Conservation (phyloP, 176 grass and related monocot species). For the Miscanthus lutarioriparius region DNA sequence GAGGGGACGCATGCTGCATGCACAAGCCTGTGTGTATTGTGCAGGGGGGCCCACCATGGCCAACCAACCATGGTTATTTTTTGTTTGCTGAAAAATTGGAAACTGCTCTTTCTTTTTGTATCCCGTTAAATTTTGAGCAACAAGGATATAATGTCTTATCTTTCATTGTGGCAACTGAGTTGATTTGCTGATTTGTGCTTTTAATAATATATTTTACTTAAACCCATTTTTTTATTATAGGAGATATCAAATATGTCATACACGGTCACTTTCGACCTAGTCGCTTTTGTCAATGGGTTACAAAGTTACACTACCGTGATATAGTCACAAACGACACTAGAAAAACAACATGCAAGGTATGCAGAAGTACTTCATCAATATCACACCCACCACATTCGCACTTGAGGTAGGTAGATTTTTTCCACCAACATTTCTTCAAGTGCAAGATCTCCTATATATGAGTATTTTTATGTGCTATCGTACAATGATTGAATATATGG, state of each 20-base stretch:
- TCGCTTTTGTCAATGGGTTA: background rate
- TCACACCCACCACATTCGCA: background rate
- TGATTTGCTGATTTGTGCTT: background rate
- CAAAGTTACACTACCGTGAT: background rate
- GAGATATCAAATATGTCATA: background rate
- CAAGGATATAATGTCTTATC: background rate
- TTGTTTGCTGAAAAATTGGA: background rate
- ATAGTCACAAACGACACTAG: background rate
- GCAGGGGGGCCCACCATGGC: background rate
- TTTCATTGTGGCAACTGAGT: background rate
- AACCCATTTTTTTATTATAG: background rate
- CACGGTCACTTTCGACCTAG: background rate
- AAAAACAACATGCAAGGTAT: background rate
- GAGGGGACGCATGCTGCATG: background rate
- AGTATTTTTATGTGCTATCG: background rate
- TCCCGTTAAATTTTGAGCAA: background rate
- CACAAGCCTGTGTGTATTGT: background rate
- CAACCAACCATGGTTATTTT: slow-evolving; percentile 1
- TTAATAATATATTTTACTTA: background rate
- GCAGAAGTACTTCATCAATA: background rate
- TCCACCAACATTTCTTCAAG: background rate
- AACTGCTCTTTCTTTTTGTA: background rate
- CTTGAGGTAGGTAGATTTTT: background rate
- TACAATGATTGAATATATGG: background rate
- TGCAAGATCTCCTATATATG: background rate